Evolutionary conservation across 2,329 filamentous ascomycete species (phyloP).

Genomic region (Neopestalotiopsis rosae): DNA sequence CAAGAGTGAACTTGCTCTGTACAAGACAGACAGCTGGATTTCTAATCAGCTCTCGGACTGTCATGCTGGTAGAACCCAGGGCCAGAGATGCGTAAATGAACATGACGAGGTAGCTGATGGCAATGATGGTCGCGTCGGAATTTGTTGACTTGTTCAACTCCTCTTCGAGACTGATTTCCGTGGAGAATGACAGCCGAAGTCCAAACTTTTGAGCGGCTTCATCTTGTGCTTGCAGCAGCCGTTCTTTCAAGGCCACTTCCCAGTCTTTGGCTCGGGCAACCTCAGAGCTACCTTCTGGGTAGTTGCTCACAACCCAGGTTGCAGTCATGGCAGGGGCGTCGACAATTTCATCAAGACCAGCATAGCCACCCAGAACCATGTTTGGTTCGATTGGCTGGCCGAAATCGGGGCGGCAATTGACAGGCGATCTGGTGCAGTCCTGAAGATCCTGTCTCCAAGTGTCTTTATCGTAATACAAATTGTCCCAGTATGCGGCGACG

Average conservation of each 20-base stretch:
- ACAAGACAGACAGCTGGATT: slow-evolving; percentile 87
- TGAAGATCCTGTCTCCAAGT: slow-evolving; percentile 76
- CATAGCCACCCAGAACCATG: slow-evolving; percentile 84
- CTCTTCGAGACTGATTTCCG: slow-evolving; percentile 92
- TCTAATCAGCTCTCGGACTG: slow-evolving; percentile 74
- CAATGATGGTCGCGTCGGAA: slow-evolving; percentile 95
- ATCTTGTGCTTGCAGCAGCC: slow-evolving; percentile 76
- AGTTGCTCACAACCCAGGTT: slow-evolving; percentile 95
- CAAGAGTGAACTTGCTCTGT: slow-evolving; percentile 95
- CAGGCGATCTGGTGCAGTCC: slow-evolving; percentile 79
- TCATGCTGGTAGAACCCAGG: slow-evolving; percentile 85
- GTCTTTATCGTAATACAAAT: slow-evolving; percentile 66
- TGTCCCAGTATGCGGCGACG: slow-evolving; percentile 85
- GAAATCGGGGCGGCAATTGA: slow-evolving; percentile 85
- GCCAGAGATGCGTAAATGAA: slow-evolving; percentile 96
- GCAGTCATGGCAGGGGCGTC: slow-evolving; percentile 82
- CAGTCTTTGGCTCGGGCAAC: slow-evolving; percentile 84
- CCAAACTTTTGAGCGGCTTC: slow-evolving; percentile 77
- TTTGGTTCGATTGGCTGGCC: slow-evolving; percentile 86
- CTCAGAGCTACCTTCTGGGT: slow-evolving; percentile 72
- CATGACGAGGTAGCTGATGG: slow-evolving; percentile 98
- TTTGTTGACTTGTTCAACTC: slow-evolving; percentile 98
- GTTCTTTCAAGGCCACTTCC: slow-evolving; percentile 78
- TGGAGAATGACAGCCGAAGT: slow-evolving; percentile 89
- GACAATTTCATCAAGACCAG: slow-evolving; percentile 66